Evolutionary conservation across 495 filamentous ascomycete species (phyloP).

Genomic region (Neurospora cerealis): DNA sequence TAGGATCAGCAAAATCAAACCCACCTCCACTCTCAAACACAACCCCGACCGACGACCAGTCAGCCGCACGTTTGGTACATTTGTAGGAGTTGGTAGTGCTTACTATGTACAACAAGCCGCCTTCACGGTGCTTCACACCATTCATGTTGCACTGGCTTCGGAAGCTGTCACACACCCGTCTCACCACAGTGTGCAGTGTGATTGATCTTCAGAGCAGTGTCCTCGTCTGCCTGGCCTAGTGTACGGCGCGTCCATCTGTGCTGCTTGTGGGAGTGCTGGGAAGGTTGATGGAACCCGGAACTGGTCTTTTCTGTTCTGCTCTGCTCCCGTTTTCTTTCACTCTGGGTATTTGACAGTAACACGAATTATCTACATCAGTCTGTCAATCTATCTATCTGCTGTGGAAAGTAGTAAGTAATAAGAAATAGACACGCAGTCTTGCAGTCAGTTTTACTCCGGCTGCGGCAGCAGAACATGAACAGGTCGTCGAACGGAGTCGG

Average conservation of each 20-base stretch:
- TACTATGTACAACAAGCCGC: neutral
- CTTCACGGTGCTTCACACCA: neutral
- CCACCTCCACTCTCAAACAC: neutral
- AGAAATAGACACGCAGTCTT: neutral
- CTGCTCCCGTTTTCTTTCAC: neutral
- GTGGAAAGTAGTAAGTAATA: neutral
- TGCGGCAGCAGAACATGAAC: neutral
- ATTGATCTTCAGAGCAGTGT: neutral
- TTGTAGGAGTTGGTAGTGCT: neutral
- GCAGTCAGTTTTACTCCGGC: neutral
- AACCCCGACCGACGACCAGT: neutral
- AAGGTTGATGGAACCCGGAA: neutral
- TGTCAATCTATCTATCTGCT: neutral
- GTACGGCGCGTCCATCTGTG: neutral
- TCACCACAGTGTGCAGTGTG: neutral
- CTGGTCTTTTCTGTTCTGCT: neutral
- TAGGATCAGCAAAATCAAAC: neutral
- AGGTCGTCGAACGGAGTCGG: neutral
- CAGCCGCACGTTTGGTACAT: neutral
- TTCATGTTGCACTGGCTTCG: neutral
- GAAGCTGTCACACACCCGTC: neutral
- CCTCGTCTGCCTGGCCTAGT: neutral
- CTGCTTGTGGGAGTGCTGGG: too few relatives aligned
- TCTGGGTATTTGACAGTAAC: neutral
- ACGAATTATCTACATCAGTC: neutral